phyloP scores from a whole-genome alignment of 176 grass and related monocot genomes.

The Paspalum notatum region DNA sequence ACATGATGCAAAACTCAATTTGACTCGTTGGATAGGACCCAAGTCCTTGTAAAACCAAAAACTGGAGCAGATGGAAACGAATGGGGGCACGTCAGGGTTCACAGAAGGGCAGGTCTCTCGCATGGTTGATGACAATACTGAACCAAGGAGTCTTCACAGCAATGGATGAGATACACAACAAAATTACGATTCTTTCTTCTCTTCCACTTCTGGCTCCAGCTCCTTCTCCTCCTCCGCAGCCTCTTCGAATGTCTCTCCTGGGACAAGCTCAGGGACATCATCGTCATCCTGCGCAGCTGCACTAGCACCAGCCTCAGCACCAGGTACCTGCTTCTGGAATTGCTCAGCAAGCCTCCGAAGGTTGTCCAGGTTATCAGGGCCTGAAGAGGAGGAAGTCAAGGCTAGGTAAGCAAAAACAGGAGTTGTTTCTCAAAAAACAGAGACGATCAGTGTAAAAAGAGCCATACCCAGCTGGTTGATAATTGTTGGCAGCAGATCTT shows the following conservation, averaged over 20 bases:
- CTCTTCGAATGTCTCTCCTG: slow-evolving; percentile 77
- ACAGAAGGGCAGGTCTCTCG: slow-evolving; percentile 27
- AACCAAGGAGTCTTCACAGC: slow-evolving; percentile 39
- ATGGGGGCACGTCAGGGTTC: slow-evolving; percentile 34
- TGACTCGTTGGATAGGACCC: slow-evolving; percentile 22
- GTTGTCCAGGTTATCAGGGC: slow-evolving; percentile 74
- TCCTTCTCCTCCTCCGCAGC: slow-evolving; percentile 56
- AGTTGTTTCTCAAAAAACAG: background rate
- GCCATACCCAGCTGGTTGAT: slow-evolving; percentile 76
- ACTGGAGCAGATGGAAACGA: slow-evolving; percentile 28
- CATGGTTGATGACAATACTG: slow-evolving; percentile 36
- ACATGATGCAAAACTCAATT: slow-evolving; percentile 41
- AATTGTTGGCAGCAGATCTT: slow-evolving; percentile 77
- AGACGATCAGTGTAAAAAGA: background rate
- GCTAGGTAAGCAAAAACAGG: background rate
- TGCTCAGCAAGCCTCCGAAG: slow-evolving; percentile 68
- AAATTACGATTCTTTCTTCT: slow-evolving; percentile 57
- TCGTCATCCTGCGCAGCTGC: slow-evolving; percentile 56
- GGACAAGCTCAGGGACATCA: slow-evolving; percentile 74
- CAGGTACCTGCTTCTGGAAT: slow-evolving; percentile 59
- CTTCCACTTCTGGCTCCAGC: slow-evolving; percentile 24
- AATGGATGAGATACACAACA: slow-evolving; percentile 17
- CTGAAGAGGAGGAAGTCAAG: slow-evolving; percentile 15
- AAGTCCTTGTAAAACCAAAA: slow-evolving; percentile 42
- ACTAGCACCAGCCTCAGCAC: slow-evolving; percentile 23